A percentile compares a stretch with the other conserved stretches of the same genome.
phyloP scores from a whole-genome alignment of 208 protist species.

The Crithidia acanthocephali region DNA sequence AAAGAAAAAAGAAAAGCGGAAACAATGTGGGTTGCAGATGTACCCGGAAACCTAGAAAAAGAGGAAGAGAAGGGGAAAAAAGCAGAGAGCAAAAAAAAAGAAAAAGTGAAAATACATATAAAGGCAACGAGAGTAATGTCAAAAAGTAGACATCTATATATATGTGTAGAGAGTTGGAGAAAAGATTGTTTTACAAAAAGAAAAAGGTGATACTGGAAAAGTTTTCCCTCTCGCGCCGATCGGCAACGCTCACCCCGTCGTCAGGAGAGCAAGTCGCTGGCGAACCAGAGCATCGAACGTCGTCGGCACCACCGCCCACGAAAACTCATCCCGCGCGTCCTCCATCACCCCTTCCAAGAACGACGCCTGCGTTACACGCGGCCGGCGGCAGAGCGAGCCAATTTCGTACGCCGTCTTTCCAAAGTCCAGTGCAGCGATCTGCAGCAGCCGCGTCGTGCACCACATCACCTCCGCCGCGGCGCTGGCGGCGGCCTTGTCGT shows the following conservation, averaged over 20 bases:
- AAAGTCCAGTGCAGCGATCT: slow-evolving; percentile 61
- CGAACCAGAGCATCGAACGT: slow-evolving; percentile 42
- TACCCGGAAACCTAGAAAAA: slow-evolving; percentile 16
- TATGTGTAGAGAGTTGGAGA: too few species aligned
- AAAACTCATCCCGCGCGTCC: slow-evolving; percentile 42
- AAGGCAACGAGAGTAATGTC: not conserved
- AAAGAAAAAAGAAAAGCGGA: not conserved
- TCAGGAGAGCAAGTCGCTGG: not conserved
- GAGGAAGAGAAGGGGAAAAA: slow-evolving; percentile 13
- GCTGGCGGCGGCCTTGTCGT: slow-evolving; percentile 34
- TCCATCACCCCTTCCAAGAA: slow-evolving; percentile 61
- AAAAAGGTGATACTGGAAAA: slow-evolving; percentile 2
- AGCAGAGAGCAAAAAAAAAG: slow-evolving; percentile 12
- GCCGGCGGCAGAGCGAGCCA: slow-evolving; percentile 53
- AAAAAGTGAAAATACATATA: slow-evolving; percentile 7
- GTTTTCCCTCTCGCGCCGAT: not conserved
- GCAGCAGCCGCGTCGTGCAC: slow-evolving; percentile 59
- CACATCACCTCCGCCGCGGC: slow-evolving; percentile 48
- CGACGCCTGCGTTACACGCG: slow-evolving; percentile 40
- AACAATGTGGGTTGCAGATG: slow-evolving; percentile 9
- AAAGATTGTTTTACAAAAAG: too few species aligned
- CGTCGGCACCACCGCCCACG: slow-evolving; percentile 36
- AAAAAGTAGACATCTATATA: too few species aligned
- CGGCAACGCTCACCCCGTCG: not conserved
- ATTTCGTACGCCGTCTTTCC: slow-evolving; percentile 46